Conservation (phyloP, 2,329 filamentous ascomycete species). For the Stemphylium beticola region DNA sequence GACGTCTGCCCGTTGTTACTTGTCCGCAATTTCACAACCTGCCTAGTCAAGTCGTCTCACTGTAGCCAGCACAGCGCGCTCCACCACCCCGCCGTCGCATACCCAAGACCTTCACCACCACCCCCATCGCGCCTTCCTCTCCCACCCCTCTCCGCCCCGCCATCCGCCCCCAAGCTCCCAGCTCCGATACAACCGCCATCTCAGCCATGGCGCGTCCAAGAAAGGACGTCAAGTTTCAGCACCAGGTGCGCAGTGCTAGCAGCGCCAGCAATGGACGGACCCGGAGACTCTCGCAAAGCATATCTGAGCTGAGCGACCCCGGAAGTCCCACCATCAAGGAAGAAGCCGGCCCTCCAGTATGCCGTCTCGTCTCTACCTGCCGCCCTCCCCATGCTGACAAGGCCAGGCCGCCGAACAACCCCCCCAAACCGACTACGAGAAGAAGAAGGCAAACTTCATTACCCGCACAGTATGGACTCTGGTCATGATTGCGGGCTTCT, state of each 20-base stretch:
- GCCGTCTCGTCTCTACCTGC: background rate
- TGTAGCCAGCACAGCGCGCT: slow-evolving; percentile 2
- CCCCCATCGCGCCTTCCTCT: slow-evolving; percentile 1
- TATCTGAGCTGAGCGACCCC: slow-evolving; percentile 70
- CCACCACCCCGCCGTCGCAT: slow-evolving; percentile 11
- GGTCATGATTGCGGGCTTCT: slow-evolving; percentile 95
- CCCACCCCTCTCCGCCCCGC: background rate
- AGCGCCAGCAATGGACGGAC: slow-evolving; percentile 55
- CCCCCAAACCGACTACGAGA: slow-evolving; percentile 79
- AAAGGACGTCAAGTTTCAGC: slow-evolving; percentile 67
- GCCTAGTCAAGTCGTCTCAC: slow-evolving; percentile 4
- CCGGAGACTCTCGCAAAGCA: slow-evolving; percentile 69
- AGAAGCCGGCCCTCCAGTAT: slow-evolving; percentile 24
- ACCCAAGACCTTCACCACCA: background rate
- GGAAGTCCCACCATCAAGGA: slow-evolving; percentile 59
- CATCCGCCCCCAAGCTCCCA: background rate
- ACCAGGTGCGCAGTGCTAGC: slow-evolving; percentile 48
- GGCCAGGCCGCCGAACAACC: slow-evolving; percentile 44
- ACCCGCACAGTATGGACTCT: slow-evolving; percentile 97
- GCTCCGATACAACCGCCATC: slow-evolving; percentile 8
- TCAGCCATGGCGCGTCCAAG: slow-evolving; percentile 51
- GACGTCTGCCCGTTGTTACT: slow-evolving; percentile 22
- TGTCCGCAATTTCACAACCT: slow-evolving; percentile 16
- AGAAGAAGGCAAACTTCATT: slow-evolving; percentile 98
- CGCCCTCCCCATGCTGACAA: slow-evolving; percentile 24